phyloP scores from a whole-genome alignment of 768 basidiomycete genomes.

The Paxillus ammoniavirescens region DNA sequence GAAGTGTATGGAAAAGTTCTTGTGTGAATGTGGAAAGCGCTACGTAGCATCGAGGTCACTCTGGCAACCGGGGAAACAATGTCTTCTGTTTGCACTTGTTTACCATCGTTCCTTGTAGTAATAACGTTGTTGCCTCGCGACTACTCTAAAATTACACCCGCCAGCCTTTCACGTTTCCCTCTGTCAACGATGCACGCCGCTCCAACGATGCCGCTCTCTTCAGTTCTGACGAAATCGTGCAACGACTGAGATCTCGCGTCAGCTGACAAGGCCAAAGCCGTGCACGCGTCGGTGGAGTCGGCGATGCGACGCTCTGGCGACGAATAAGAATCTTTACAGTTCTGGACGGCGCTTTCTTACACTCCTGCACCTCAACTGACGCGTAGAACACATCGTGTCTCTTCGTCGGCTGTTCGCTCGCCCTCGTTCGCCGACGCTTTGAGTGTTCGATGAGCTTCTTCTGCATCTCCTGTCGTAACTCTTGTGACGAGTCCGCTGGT shows the following conservation, averaged over 20 bases:
- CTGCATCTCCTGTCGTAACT: conserved; percentile 17
- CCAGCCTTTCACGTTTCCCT: conserved; percentile 12
- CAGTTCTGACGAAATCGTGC: conserved; percentile 30
- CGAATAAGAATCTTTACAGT: conserved; percentile 14
- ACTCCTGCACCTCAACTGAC: conserved; percentile 8
- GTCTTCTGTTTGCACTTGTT: conserved; percentile 17
- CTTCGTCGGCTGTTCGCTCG: conserved; percentile 18
- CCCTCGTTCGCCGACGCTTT: conserved; percentile 16
- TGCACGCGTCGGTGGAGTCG: conserved; percentile 13
- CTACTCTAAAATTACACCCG: conserved; percentile 9
- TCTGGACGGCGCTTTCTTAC: neutral
- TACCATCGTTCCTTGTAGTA: neutral
- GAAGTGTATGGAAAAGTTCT: neutral
- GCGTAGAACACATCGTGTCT: conserved; percentile 30
- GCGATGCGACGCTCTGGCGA: conserved; percentile 16
- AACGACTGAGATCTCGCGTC: conserved; percentile 13
- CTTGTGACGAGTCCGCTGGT: conserved; percentile 6
- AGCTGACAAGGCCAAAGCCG: neutral
- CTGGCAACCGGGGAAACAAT: neutral
- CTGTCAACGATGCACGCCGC: conserved; percentile 22
- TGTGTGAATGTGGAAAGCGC: too few species aligned
- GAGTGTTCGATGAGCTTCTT: conserved; percentile 19
- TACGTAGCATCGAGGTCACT: conserved; percentile 3
- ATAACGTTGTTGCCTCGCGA: neutral
- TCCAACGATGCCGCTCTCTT: conserved; percentile 27